These are phyloP conservation scores for Sarocladiaceae sp. DNA, from an alignment of 2,329 filamentous ascomycete species.

Conservation along the genomic window DNA sequence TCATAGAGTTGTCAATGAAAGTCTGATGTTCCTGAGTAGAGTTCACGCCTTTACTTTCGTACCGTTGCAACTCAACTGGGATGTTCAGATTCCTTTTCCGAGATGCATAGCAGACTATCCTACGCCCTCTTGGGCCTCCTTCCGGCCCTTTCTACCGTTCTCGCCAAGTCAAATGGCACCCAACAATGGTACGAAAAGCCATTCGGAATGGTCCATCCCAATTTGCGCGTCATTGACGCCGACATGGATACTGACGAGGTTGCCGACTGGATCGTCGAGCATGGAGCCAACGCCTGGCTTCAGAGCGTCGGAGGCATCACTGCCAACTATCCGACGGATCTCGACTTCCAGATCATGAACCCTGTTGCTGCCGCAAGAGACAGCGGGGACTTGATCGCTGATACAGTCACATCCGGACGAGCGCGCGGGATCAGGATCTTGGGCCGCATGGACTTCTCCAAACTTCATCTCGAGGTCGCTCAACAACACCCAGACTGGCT, in stretches of 20 bases:
- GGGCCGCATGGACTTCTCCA: constrained; percentile 15
- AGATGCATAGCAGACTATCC: not conserved
- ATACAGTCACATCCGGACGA: constrained; percentile 12
- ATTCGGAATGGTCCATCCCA: constrained; percentile 15
- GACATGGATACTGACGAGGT: constrained; percentile 13
- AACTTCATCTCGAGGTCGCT: constrained; percentile 11
- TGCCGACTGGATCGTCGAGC: constrained; percentile 11
- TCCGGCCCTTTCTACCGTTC: not conserved
- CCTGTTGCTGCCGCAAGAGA: constrained; percentile 9
- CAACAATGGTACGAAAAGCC: constrained; percentile 13
- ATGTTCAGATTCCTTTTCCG: too few species aligned
- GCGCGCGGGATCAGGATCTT: constrained; percentile 11
- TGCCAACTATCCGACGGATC: constrained; percentile 13
- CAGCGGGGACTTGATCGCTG: constrained; percentile 14
- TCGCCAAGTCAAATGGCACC: not conserved
- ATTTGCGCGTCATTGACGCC: constrained; percentile 14
- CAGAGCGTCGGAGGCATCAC: constrained; percentile 13
- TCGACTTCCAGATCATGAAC: constrained; percentile 12
- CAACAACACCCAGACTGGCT: constrained; percentile 14
- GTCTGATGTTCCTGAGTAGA: too few species aligned
- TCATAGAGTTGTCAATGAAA: too few species aligned
- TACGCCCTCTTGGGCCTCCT: not conserved
- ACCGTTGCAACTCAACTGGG: too few species aligned
- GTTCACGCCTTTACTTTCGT: too few species aligned
- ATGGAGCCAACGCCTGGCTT: constrained; percentile 13